A percentile compares a stretch with the other conserved stretches of the same genome.
Evolutionary conservation across 768 basidiomycete genomes (phyloP).

Genomic region (Suillus tomentosus): DNA sequence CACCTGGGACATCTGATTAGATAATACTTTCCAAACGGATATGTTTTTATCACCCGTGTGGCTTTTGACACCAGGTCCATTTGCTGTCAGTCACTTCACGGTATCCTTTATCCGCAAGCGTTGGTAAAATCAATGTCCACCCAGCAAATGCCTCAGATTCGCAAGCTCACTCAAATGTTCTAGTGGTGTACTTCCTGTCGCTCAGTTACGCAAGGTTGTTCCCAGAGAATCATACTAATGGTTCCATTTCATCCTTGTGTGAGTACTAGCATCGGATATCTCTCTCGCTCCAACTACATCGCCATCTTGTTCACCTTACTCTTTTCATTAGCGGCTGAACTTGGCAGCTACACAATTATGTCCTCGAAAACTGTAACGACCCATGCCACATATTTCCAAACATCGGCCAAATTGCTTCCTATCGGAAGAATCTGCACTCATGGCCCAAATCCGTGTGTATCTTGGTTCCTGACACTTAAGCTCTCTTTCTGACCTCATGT

Average conservation of each 20-base stretch:
- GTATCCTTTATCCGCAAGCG: slow-evolving; percentile 9
- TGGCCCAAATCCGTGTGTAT: slow-evolving; percentile 17
- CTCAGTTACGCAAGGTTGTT: background rate
- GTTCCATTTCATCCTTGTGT: slow-evolving; percentile 12
- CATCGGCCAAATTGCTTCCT: slow-evolving; percentile 19
- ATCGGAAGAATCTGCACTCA: slow-evolving; percentile 15
- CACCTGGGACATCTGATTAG: too few relatives aligned
- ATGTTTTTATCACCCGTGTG: too few relatives aligned
- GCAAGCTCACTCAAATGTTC: slow-evolving; percentile 11
- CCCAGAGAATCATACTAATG: slow-evolving; percentile 5
- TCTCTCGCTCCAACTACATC: slow-evolving; percentile 6
- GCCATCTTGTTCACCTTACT: background rate
- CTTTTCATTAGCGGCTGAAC: slow-evolving; percentile 12
- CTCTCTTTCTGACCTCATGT: slow-evolving; percentile 18
- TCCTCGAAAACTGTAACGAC: slow-evolving; percentile 7
- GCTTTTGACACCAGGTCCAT: background rate
- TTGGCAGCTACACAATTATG: slow-evolving; percentile 2
- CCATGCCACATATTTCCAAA: slow-evolving; percentile 13
- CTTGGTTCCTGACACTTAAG: slow-evolving; percentile 16
- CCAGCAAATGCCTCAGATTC: slow-evolving; percentile 10
- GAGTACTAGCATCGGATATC: slow-evolving; percentile 9
- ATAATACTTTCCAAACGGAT: too few relatives aligned
- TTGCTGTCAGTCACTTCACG: slow-evolving; percentile 5
- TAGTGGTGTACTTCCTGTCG: background rate
- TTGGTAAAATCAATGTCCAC: slow-evolving; percentile 15